These are phyloP conservation scores for Psilocybe cyanescens DNA, from an alignment of 768 basidiomycete species.

Conservation along the genomic window DNA sequence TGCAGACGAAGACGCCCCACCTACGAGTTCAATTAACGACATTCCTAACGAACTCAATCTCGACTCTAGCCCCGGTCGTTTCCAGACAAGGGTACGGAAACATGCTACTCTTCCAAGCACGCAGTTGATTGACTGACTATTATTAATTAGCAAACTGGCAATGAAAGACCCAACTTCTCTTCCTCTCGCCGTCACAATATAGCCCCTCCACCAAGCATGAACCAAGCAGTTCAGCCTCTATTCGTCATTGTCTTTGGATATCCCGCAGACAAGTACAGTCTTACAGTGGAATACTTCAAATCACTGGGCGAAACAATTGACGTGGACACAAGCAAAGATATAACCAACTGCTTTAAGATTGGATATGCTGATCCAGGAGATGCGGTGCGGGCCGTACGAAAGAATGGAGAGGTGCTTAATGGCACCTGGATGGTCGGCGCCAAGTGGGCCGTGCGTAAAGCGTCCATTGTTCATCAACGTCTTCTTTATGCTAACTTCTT, in stretches of 20 bases:
- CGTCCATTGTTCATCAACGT: constrained; percentile 9
- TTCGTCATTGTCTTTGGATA: constrained; percentile 90
- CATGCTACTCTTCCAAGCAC: constrained; percentile 6
- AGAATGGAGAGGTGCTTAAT: constrained; percentile 79
- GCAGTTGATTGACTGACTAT: not conserved
- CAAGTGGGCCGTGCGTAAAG: constrained; percentile 74
- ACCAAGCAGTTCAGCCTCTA: constrained; percentile 39
- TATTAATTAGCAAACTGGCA: constrained; percentile 36
- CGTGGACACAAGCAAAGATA: constrained; percentile 66
- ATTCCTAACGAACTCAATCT: constrained; percentile 61
- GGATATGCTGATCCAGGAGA: constrained; percentile 74
- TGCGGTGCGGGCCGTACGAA: constrained; percentile 77
- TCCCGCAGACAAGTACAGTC: constrained; percentile 75
- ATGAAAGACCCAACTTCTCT: constrained; percentile 42
- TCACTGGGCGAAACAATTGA: constrained; percentile 74
- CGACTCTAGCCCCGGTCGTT: constrained; percentile 42
- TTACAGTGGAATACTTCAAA: constrained; percentile 75
- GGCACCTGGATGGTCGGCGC: constrained; percentile 85
- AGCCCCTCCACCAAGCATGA: constrained; percentile 26
- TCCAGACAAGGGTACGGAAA: constrained; percentile 48
- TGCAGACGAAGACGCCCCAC: constrained; percentile 82
- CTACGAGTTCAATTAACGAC: constrained; percentile 75
- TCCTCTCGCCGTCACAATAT: constrained; percentile 35
- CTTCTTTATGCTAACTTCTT: not conserved
- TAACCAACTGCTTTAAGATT: constrained; percentile 82